Percentiles rank a stretch among this genome's conserved stretches.
phyloP scores from a whole-genome alignment of 2,329 filamentous ascomycete species.

The Zymoseptoria pseudotritici region DNA sequence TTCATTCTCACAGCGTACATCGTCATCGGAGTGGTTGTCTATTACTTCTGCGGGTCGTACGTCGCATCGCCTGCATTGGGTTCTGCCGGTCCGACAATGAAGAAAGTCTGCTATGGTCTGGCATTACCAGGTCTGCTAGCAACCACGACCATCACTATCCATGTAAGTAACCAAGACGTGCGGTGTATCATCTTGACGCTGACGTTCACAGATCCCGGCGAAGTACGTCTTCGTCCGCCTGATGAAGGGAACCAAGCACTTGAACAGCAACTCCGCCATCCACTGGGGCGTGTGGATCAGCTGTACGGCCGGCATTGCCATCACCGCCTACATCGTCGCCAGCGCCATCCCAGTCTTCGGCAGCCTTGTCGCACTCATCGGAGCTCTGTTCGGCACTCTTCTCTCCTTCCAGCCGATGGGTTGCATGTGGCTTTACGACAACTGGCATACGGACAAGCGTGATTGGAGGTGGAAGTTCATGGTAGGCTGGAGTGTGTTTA shows the following conservation, averaged over 20 bases:
- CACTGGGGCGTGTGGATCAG: slow-evolving; percentile 15
- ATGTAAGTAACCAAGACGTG: slow-evolving; percentile 9
- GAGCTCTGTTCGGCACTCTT: slow-evolving; percentile 20
- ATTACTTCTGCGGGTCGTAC: slow-evolving; percentile 41
- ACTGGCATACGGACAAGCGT: slow-evolving; percentile 27
- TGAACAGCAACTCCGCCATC: slow-evolving; percentile 11
- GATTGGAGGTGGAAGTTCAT: slow-evolving; percentile 13
- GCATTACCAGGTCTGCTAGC: slow-evolving; percentile 18
- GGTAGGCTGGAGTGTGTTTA: slow-evolving; percentile 22
- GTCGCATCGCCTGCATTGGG: slow-evolving; percentile 44
- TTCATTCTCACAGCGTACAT: slow-evolving; percentile 25
- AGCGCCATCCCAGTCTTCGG: slow-evolving; percentile 22
- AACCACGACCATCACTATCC: slow-evolving; percentile 13
- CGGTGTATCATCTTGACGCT: neutral
- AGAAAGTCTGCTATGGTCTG: slow-evolving; percentile 41
- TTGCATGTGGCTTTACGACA: slow-evolving; percentile 40
- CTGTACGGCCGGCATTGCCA: slow-evolving; percentile 12
- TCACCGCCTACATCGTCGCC: slow-evolving; percentile 22
- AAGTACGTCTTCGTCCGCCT: slow-evolving; percentile 21
- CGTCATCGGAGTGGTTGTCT: slow-evolving; percentile 36
- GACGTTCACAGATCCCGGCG: slow-evolving; percentile 9
- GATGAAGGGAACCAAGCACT: slow-evolving; percentile 16
- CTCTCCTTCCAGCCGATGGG: slow-evolving; percentile 29
- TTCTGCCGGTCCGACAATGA: slow-evolving; percentile 36
- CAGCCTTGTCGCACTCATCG: slow-evolving; percentile 20